Evolutionary conservation across 1,139 yeast genomes (phyloP).

Genomic region (Sugiyamaella sp.): DNA sequence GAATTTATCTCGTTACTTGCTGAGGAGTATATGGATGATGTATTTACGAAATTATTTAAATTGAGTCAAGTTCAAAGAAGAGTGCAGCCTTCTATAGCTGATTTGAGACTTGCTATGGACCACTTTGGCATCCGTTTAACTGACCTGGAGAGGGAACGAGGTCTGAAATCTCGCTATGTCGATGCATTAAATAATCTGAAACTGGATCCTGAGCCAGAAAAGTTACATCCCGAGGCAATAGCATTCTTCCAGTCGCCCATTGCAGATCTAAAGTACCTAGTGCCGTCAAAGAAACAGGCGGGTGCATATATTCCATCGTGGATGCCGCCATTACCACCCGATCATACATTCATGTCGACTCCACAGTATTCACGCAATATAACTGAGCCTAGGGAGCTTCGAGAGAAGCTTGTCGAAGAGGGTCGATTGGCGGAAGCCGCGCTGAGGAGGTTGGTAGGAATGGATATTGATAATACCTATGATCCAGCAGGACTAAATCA

Average conservation of each 20-base stretch:
- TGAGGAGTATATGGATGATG: slow-evolving; percentile 52
- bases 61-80: slow-evolving; percentile 72
- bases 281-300: slow-evolving; percentile 51
- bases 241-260: slow-evolving; percentile 36
- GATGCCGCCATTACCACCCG: slow-evolving; percentile 90
- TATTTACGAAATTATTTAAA: slow-evolving; percentile 54
- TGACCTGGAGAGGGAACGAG: slow-evolving; percentile 51
- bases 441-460: slow-evolving; percentile 48
- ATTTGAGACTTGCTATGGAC: slow-evolving; percentile 54
- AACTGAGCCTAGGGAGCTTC: slow-evolving; percentile 71
- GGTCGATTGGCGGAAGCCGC: slow-evolving; percentile 81
- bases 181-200: slow-evolving; percentile 34
- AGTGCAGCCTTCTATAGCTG: slow-evolving; percentile 58
- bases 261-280: slow-evolving; percentile 35
- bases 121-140: slow-evolving; percentile 50
- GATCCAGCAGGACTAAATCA: slow-evolving; percentile 22
- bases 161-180: slow-evolving; percentile 31
- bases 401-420: slow-evolving; percentile 75
- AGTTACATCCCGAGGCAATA: slow-evolving; percentile 28
- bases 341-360: slow-evolving; percentile 82
- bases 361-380: slow-evolving; percentile 64
- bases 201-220: slow-evolving; percentile 37
- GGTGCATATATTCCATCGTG: slow-evolving; percentile 68
- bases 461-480: slow-evolving; percentile 26
- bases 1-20: slow-evolving; percentile 45